Evolutionary conservation across 2,329 filamentous ascomycete genomes (phyloP).

Genomic region (Aphanoascus verrucosus): DNA sequence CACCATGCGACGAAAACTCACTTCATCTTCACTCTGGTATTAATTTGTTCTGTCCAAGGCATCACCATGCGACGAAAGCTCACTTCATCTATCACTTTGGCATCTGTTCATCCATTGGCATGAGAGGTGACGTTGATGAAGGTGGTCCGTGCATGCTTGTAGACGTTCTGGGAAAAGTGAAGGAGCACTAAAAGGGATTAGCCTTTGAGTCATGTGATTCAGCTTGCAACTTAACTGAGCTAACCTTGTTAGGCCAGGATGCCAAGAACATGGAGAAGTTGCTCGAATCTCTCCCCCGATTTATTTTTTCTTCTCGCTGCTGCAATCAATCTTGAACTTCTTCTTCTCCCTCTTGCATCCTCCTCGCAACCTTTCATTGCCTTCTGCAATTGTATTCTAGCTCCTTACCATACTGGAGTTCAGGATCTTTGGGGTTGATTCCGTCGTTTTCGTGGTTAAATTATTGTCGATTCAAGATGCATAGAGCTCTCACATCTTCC

Average conservation of each 20-base stretch:
- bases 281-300: slow-evolving; percentile 16
- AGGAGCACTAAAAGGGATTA: neutral
- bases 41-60: too few relatives aligned
- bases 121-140: neutral
- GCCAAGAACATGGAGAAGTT: slow-evolving; percentile 36
- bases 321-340: slow-evolving; percentile 23
- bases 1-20: too few relatives aligned
- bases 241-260: slow-evolving; percentile 15
- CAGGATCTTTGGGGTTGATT: slow-evolving; percentile 25
- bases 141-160: slow-evolving; percentile 3
- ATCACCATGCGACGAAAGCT: too few relatives aligned
- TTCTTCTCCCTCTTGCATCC: slow-evolving; percentile 22
- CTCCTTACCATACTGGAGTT: slow-evolving; percentile 24
- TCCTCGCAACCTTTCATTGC: slow-evolving; percentile 22
- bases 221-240: neutral
- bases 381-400: slow-evolving; percentile 21
- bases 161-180: neutral
- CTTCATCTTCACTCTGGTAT: neutral
- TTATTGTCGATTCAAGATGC: slow-evolving; percentile 51
- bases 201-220: neutral
- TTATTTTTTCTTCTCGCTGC: slow-evolving; percentile 10
- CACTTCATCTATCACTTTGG: neutral
- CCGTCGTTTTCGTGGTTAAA: slow-evolving; percentile 21
- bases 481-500: slow-evolving; percentile 80
- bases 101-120: neutral